Percentiles rank a stretch among this genome's conserved stretches.
Conservation (phyloP, 1,139 yeast species). For the Kluyveromyces sp. region DNA sequence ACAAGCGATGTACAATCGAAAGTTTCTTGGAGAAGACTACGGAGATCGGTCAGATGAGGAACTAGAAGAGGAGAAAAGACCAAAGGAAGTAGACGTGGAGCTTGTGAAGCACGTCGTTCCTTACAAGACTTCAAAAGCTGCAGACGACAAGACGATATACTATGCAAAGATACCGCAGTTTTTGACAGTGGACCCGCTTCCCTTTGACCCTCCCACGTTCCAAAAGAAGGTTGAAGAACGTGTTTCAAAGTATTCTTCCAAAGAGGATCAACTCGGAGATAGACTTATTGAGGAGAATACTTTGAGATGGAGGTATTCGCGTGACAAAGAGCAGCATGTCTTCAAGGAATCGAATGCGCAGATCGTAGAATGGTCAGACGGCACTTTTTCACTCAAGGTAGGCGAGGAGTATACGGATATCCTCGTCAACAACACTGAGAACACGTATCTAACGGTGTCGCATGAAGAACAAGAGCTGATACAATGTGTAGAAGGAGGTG, state of each 20-base stretch:
- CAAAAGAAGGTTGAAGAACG: slow-evolving; percentile 37
- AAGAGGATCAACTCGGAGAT: slow-evolving; percentile 43
- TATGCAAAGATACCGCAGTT: slow-evolving; percentile 75
- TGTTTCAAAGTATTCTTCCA: slow-evolving; percentile 28
- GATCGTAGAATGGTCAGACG: slow-evolving; percentile 91
- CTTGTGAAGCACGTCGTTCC: slow-evolving; percentile 60
- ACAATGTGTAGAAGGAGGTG: slow-evolving; percentile 43
- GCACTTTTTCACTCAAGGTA: slow-evolving; percentile 72
- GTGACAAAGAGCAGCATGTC: slow-evolving; percentile 53
- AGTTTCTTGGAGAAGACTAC: slow-evolving; percentile 31
- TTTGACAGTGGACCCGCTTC: slow-evolving; percentile 73
- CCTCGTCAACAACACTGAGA: slow-evolving; percentile 55
- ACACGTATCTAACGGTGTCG: slow-evolving; percentile 64
- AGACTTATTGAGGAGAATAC: slow-evolving; percentile 72
- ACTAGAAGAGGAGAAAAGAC: slow-evolving; percentile 31
- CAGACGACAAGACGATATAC: slow-evolving; percentile 39
- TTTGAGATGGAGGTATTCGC: slow-evolving; percentile 85
- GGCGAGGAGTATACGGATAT: slow-evolving; percentile 88
- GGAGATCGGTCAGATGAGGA: slow-evolving; percentile 35
- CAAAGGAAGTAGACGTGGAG: slow-evolving; percentile 52
- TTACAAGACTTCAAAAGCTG: slow-evolving; percentile 40
- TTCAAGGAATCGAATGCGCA: slow-evolving; percentile 85
- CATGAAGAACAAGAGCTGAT: slow-evolving; percentile 68
- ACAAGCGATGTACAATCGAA: slow-evolving; percentile 31
- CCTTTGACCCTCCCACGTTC: slow-evolving; percentile 75